phyloP scores from a whole-genome alignment of 768 basidiomycete species.

The Clitopilus hobsonii region DNA sequence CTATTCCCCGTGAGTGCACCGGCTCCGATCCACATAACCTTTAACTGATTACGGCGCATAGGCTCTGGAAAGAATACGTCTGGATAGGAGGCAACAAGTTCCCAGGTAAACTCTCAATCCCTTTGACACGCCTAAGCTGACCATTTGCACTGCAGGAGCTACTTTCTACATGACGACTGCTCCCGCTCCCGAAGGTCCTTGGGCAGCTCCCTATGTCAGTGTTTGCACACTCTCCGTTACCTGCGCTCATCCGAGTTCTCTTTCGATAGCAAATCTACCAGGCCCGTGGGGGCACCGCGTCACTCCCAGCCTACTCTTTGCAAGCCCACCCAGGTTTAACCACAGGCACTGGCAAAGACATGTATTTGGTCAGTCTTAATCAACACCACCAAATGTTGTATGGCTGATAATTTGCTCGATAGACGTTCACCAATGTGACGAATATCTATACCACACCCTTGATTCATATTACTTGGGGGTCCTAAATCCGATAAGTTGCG shows the following conservation, averaged over 20 bases:
- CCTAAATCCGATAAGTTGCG: too few species aligned
- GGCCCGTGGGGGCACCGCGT: neutral
- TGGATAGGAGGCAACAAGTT: neutral
- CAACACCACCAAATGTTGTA: neutral
- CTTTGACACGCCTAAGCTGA: neutral
- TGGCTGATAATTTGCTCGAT: neutral
- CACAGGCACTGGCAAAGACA: neutral
- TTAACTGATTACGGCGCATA: neutral
- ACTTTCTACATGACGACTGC: neutral
- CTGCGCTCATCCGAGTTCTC: neutral
- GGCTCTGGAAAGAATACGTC: neutral
- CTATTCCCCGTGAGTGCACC: neutral
- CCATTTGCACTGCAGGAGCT: neutral
- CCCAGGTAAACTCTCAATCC: neutral
- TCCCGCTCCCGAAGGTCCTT: neutral
- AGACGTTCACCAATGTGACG: neutral
- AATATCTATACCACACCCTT: neutral
- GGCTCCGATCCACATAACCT: neutral
- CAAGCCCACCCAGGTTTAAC: neutral
- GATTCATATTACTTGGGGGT: neutral
- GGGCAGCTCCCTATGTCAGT: neutral
- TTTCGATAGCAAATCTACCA: neutral
- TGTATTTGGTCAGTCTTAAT: neutral
- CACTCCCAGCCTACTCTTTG: neutral
- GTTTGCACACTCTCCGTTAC: neutral